Percentiles rank a stretch among this genome's conserved stretches.
Evolutionary conservation across 2,329 filamentous ascomycete species (phyloP).

Genomic region (Monosporascus cannonballus): DNA sequence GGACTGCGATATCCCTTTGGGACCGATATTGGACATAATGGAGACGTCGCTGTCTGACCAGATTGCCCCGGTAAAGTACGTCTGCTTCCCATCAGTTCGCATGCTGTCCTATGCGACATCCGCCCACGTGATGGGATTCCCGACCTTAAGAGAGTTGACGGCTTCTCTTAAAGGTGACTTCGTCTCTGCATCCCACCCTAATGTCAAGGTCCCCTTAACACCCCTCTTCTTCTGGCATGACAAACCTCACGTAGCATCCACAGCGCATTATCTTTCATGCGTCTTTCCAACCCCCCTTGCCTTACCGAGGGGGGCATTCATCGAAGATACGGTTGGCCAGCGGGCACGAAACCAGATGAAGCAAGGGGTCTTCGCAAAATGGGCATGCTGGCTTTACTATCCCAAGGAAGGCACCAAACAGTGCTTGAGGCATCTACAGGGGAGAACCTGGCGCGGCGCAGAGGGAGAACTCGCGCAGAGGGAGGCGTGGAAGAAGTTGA

Average conservation of each 20-base stretch:
- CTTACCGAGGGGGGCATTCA: conserved; percentile 46
- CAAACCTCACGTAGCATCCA: conserved; percentile 47
- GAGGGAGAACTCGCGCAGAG: conserved; percentile 24
- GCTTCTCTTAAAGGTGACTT: conserved; percentile 36
- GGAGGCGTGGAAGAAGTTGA: conserved; percentile 11
- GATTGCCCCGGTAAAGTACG: conserved; percentile 39
- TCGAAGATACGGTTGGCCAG: conserved; percentile 51
- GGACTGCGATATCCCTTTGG: conserved; percentile 37
- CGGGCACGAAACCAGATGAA: conserved; percentile 52
- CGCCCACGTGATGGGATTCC: conserved; percentile 36
- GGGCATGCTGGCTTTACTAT: conserved; percentile 52
- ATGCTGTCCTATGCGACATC: conserved; percentile 46
- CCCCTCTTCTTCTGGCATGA: conserved; percentile 56
- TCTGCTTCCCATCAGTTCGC: conserved; percentile 46
- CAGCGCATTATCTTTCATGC: conserved; percentile 40
- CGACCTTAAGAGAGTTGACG: conserved; percentile 36
- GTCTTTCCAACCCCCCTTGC: conserved; percentile 46
- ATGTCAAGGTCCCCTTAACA: conserved; percentile 36
- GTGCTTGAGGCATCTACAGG: conserved; percentile 45
- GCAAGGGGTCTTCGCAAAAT: conserved; percentile 42
- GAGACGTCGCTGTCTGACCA: conserved; percentile 21
- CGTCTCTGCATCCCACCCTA: conserved; percentile 4
- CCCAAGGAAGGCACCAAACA: conserved; percentile 38
- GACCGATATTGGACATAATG: conserved; percentile 41
- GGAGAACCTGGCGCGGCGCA: conserved; percentile 42